These are phyloP conservation scores for Salpingoeca rosetta DNA, from an alignment of 78 protist genomes.

Conservation along the genomic window DNA sequence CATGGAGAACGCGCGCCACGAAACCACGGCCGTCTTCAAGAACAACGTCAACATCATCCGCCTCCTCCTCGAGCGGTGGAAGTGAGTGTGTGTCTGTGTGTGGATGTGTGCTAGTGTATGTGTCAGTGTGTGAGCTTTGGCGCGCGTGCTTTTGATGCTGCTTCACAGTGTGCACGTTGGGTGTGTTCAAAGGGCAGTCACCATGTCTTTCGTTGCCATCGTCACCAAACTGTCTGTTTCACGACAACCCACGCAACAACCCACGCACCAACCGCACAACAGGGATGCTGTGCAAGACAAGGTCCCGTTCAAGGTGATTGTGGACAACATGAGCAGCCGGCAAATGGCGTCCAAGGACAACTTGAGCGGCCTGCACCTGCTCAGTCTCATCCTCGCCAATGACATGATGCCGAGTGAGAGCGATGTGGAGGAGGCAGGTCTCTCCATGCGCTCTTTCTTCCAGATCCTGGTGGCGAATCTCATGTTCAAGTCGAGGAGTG, in stretches of 20 bases:
- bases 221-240: too few species aligned
- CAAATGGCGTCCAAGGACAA: background rate
- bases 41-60: slow-evolving; percentile 14
- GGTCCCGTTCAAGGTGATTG: background rate
- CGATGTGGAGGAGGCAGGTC: background rate
- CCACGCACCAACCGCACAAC: too few species aligned
- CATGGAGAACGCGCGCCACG: background rate
- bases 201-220: too few species aligned
- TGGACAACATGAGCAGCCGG: background rate
- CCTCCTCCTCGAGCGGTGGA: slow-evolving; percentile 16
- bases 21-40: background rate
- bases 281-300: too few species aligned
- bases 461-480: background rate
- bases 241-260: too few species aligned
- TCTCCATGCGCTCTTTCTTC: too few species aligned
- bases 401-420: background rate
- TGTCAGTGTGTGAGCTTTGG: too few species aligned
- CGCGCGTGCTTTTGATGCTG: too few species aligned
- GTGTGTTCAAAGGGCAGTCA: too few species aligned
- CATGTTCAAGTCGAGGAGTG: background rate
- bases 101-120: too few species aligned
- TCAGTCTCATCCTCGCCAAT: slow-evolving; percentile 23
- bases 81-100: background rate
- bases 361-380: slow-evolving; percentile 25
- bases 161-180: too few species aligned